Evolutionary conservation across 2,329 filamentous ascomycete species (phyloP).

Genomic region (Aureobasidium mangrovei): DNA sequence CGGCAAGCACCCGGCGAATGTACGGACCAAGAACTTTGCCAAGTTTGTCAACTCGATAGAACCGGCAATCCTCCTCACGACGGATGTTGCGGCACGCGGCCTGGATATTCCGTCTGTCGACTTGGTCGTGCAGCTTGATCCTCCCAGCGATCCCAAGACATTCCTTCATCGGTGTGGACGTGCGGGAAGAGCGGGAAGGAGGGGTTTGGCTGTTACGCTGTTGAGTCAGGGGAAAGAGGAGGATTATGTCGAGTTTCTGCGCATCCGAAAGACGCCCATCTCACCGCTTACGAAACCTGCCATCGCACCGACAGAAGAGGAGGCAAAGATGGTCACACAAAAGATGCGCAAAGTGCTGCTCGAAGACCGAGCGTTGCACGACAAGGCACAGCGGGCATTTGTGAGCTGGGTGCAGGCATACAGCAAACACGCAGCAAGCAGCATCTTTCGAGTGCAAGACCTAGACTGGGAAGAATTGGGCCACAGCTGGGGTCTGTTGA

Average conservation of each 20-base stretch:
- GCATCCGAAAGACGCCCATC: slow-evolving; percentile 80
- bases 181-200: slow-evolving; percentile 54
- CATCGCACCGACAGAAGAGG: slow-evolving; percentile 45
- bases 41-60: slow-evolving; percentile 66
- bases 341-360: slow-evolving; percentile 53
- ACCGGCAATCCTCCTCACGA: slow-evolving; percentile 78
- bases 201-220: slow-evolving; percentile 77
- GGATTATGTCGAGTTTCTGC: slow-evolving; percentile 80
- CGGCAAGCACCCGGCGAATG: slow-evolving; percentile 82
- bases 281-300: slow-evolving; percentile 45
- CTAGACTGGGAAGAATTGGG: slow-evolving; percentile 79
- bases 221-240: slow-evolving; percentile 78
- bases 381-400: slow-evolving; percentile 84
- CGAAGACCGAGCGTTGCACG: slow-evolving; percentile 60
- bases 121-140: slow-evolving; percentile 81
- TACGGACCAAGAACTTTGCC: slow-evolving; percentile 78
- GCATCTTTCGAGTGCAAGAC: slow-evolving; percentile 77
- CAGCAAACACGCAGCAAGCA: slow-evolving; percentile 79
- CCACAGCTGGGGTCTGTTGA: slow-evolving; percentile 75
- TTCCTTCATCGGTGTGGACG: slow-evolving; percentile 59
- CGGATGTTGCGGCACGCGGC: slow-evolving; percentile 82
- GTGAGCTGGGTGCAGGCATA: slow-evolving; percentile 91
- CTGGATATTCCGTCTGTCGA: slow-evolving; percentile 90
- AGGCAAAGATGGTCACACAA: slow-evolving; percentile 50
- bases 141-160: slow-evolving; percentile 78